Evolutionary conservation across 148 eudicot species (phyloP), one percentile per base, ranked within the genome.

Genomic region (Amaranthus palmeri): DNA sequence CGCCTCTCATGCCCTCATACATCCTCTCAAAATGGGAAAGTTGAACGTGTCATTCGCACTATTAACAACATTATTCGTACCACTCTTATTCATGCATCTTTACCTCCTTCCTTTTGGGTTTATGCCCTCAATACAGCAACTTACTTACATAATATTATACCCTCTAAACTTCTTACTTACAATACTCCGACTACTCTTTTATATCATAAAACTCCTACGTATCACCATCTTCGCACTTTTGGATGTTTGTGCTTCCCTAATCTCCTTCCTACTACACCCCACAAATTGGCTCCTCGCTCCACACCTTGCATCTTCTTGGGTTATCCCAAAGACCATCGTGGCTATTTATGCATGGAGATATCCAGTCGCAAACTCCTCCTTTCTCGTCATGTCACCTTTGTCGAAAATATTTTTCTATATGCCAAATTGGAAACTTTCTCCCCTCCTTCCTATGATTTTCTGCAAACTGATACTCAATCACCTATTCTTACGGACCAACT

Each of bases 301-400:
- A 68, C 48, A 4, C 58, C 59, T 0, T 68, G 71, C 36, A 46
- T 68, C 10, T 68, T 68, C 18, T 42, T 68, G 10, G 71, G 71
- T 0, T 68, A 40, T n/a, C 71, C 60, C 3, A 12, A 9, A 2
- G 43, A 53, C 13, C 17, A 52, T 41, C 17, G 71, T 4, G 71
- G 71, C 1, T 68, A 68, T 42, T 6, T 17, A 4, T 68, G 60
- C 13, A 15, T 4, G 6, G 17, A 50, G 3, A 7, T 53, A 4
- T 41, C 71, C 18, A 53, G 46, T 7, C 41, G 43, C 11, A 68
- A 68, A 14, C 52, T 54, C 0, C 11, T 68, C 8, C 5, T 52
- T 4, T 53, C 71, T 4, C 18, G 60, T 13, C 71, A 68, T 12
- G 61, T 68, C 18, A 68, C 52, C 5, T 68, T 68, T 42, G 48